Evolutionary conservation across 2,329 filamentous ascomycete genomes (phyloP).

Genomic region (Coniella vitis): DNA sequence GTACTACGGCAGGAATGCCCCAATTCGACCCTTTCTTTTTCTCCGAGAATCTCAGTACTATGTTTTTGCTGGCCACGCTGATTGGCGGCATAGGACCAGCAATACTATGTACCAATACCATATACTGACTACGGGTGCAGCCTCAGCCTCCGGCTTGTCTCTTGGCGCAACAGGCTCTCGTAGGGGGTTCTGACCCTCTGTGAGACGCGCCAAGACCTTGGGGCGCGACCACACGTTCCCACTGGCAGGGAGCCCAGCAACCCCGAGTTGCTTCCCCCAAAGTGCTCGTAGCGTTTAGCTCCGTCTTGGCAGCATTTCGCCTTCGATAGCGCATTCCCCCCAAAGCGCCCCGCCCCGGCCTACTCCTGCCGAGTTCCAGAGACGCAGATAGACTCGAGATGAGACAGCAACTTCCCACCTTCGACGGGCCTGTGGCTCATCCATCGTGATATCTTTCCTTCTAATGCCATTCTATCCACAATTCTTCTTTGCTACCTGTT

Average conservation of each 20-base stretch:
- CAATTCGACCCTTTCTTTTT: too few species aligned
- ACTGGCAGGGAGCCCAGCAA: background rate
- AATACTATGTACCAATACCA: too few species aligned
- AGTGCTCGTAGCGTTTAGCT: background rate
- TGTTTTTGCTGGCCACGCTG: too few species aligned
- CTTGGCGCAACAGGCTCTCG: background rate
- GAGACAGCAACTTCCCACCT: too few species aligned
- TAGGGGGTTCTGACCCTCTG: slow-evolving; percentile 3
- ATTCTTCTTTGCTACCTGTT: background rate
- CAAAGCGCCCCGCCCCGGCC: background rate
- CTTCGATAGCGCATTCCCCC: slow-evolving; percentile 1
- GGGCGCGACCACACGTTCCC: background rate
- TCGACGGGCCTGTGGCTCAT: too few species aligned
- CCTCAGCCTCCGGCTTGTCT: background rate
- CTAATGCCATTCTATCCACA: too few species aligned
- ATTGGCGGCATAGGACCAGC: too few species aligned
- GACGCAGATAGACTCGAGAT: background rate
- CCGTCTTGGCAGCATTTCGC: slow-evolving; percentile 7
- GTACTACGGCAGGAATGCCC: too few species aligned
- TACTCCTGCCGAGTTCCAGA: too few species aligned
- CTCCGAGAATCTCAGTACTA: too few species aligned
- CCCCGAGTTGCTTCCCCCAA: background rate
- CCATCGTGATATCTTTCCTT: background rate
- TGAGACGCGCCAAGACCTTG: slow-evolving; percentile 14
- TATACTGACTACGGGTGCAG: too few species aligned